Evolutionary conservation across 2,329 filamentous ascomycete species (phyloP).

Genomic region (Trichoderma polysporum): DNA sequence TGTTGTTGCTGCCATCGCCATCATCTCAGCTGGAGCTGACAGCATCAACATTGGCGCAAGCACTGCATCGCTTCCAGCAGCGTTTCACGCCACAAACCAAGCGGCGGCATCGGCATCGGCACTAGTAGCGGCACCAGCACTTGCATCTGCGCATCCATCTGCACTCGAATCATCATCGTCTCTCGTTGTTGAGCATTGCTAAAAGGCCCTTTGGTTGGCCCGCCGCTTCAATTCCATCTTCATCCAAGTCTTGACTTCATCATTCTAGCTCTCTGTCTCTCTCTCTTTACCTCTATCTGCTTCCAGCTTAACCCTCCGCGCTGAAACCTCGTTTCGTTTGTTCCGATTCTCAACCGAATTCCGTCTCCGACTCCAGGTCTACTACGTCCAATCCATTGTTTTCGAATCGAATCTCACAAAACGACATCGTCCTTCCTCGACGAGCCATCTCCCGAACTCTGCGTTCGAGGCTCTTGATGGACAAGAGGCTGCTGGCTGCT

Average conservation of each 20-base stretch:
- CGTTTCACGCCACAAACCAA: neutral
- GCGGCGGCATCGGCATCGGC: constrained; percentile 1
- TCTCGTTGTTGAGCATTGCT: neutral
- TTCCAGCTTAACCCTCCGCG: neutral
- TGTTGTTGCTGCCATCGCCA: constrained; percentile 7
- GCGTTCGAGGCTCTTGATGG: constrained; percentile 36
- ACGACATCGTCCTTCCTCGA: neutral
- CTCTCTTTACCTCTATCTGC: neutral
- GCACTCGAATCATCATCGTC: neutral
- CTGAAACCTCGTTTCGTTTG: neutral
- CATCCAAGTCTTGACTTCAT: neutral
- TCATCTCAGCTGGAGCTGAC: neutral
- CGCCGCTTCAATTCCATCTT: neutral
- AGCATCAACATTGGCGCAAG: neutral
- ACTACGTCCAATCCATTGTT: neutral
- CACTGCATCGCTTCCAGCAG: neutral
- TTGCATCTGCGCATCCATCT: neutral
- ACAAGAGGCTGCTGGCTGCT: constrained; percentile 38
- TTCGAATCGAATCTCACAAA: neutral
- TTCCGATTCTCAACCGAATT: neutral
- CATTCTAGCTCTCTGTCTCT: constrained; percentile 6
- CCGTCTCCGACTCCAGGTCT: neutral
- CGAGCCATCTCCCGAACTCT: neutral
- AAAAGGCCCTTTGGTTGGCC: neutral
- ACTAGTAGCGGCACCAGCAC: neutral